Conservation (phyloP, 1,284 basidiomycete species). For the Pyrrhoderma lamaoense region DNA sequence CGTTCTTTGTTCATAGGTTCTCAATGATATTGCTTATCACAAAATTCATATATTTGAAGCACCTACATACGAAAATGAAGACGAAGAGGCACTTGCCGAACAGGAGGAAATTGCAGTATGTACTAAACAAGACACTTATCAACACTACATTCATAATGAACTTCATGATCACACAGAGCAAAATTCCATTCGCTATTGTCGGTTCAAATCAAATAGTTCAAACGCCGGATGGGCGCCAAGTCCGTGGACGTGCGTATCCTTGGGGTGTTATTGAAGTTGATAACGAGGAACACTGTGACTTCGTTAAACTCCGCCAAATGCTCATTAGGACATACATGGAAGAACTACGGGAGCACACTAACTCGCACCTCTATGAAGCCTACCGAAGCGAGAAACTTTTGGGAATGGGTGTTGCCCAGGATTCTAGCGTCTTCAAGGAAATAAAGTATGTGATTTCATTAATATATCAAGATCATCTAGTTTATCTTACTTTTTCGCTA, state of each 20-base stretch:
- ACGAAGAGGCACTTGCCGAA: slow-evolving; percentile 93
- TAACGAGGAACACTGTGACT: slow-evolving; percentile 97
- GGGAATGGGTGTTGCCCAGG: slow-evolving; percentile 94
- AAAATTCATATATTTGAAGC: slow-evolving; percentile 96
- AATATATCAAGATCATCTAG: slow-evolving; percentile 3
- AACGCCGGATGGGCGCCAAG: slow-evolving; percentile 80
- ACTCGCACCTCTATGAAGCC: slow-evolving; percentile 90
- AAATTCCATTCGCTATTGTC: slow-evolving; percentile 95
- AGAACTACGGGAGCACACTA: slow-evolving; percentile 92
- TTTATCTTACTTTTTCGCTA: slow-evolving; percentile 16
- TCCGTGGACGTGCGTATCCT: slow-evolving; percentile 89
- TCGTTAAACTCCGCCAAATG: slow-evolving; percentile 98
- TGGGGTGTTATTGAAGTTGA: slow-evolving; percentile 98
- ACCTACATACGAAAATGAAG: slow-evolving; percentile 92
- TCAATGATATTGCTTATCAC: slow-evolving; percentile 87
- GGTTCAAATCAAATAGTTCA: slow-evolving; percentile 81
- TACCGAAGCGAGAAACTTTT: slow-evolving; percentile 92
- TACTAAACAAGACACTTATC: slow-evolving; percentile 8
- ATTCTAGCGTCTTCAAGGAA: slow-evolving; percentile 95
- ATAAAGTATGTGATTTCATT: slow-evolving; percentile 69
- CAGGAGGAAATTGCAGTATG: slow-evolving; percentile 84
- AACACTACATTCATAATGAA: not conserved
- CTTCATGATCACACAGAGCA: slow-evolving; percentile 44
- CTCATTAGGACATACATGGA: slow-evolving; percentile 98
- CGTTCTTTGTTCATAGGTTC: slow-evolving; percentile 46